Evolutionary conservation across 441 rosid species (phyloP), one percentile per base, ranked within the genome.

Genomic region (Brassica hybrid): DNA sequence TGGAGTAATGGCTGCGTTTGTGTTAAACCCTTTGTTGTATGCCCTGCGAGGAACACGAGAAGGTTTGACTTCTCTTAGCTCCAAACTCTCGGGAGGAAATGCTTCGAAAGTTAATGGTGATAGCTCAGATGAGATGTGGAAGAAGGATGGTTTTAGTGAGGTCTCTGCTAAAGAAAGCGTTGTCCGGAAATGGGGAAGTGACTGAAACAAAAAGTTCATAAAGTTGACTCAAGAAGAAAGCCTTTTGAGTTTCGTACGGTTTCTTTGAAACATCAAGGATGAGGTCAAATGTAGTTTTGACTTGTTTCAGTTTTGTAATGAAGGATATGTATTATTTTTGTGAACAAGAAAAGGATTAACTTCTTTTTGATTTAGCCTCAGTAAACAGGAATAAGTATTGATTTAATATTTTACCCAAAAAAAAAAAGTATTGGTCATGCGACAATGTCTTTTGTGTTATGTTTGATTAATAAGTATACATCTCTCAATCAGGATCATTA

Each of bases 121-220:
- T 72, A 27, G 43, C 16, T 73, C 85, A 27, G 82, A 81, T 74
- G 78, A 74, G 67, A 41, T 32, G 3, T 79, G 82, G 82, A 79
- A 72, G 66, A 84, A 84, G 25, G 86, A 77, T 76, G n/a, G 58
- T 63, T 60, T 7, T 27, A 61, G 13, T 69, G 72, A 21, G 85
- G 84, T 79, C 78, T 89, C 96, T 69, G 94, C 98, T 70, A 92
- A 90, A 84, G 94, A 92, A 58, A 86, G 76, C 73, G 96, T 92
- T 65, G 52, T 88, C 65, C 88, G 84, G 72, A 92, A 94, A 84
- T 94, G 97, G 97, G 98, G 92, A 80, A 89, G 86, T 52, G 77
- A 84, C n/a, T n/a, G n/a, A n/a, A n/a, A n/a, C n/a, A n/a, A n/a
- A n/a, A n/a, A n/a, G n/a, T n/a, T n/a, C n/a, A n/a, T n/a, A n/a